Percentiles rank a stretch among this genome's conserved stretches.
These are phyloP conservation scores for Tricholoma terreum DNA, from an alignment of 768 basidiomycete genomes.

Conservation along the genomic window DNA sequence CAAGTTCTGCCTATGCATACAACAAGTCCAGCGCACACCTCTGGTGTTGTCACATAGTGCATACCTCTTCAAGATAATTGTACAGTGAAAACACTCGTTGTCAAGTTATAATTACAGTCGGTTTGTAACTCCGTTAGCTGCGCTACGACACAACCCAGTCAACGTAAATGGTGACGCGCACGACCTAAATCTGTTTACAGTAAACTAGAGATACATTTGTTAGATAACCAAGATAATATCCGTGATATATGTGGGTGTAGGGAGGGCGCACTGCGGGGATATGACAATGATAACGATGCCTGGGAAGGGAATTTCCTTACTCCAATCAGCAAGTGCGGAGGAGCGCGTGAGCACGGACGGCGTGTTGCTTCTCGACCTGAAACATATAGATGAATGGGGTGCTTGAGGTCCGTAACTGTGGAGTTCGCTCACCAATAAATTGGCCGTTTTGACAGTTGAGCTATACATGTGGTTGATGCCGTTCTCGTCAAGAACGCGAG, in stretches of 20 bases:
- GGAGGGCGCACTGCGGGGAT: neutral
- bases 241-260: neutral
- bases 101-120: too few species aligned
- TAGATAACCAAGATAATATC: neutral
- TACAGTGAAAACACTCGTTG: too few species aligned
- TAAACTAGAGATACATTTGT: neutral
- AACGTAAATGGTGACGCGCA: too few species aligned
- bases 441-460: slow-evolving; percentile 81
- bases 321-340: slow-evolving; percentile 50
- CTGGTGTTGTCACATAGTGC: too few species aligned
- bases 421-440: slow-evolving; percentile 54
- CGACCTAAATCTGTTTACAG: too few species aligned
- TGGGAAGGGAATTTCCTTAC: neutral
- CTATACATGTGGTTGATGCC: slow-evolving; percentile 83
- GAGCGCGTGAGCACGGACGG: slow-evolving; percentile 53
- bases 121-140: too few species aligned
- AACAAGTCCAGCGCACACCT: too few species aligned
- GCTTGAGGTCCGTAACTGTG: neutral
- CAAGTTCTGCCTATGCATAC: too few species aligned
- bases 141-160: too few species aligned
- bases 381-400: neutral
- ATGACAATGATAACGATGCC: neutral
- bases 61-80: too few species aligned
- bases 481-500: slow-evolving; percentile 66
- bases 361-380: slow-evolving; percentile 58